Evolutionary conservation across 2,329 filamentous ascomycete genomes (phyloP), one percentile per base, ranked within the genome.

Genomic region (Trichoderma sp.): DNA sequence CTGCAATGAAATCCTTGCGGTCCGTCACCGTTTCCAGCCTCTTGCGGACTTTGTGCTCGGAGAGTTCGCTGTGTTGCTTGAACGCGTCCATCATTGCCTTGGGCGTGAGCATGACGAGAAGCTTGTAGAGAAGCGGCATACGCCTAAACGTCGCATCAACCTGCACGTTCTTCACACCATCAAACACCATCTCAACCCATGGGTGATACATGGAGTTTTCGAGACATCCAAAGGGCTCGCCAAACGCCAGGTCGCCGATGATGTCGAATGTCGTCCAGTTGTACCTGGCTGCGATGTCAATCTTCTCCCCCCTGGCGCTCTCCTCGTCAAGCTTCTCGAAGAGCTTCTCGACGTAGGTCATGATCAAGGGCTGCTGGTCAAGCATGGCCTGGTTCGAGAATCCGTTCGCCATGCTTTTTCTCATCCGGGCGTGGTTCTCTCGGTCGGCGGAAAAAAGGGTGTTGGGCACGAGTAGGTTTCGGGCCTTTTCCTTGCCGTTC

Each of bases 351-450:
- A 75, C 67, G 48, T 76, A 73, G 2, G 63, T 55, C 10, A 44
- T 43, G 50, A 78, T 72, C 28, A 74, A 65, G 0, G 70, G 68
- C 63, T 76, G 72, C 54, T 77, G 74, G 2, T 71, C 72, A 44
- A 68, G 69, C 71, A 78, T 66, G 61, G 73, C 63, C 62, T 69
- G 66, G 28, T 73, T 68, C 24, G 69, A 68, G 67, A 78, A 78
- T 26, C 67, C 73, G 14, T 70, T 72, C 7, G 72, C 67, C 45
- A 77, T 64, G 12, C 67, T 55, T 6, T 66, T 67, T 7, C 74
- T 69, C 34, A 69, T 65, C 9, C 69, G 68, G 44, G 62, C 52
- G 57, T 75, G 73, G 44, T 69, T 63, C 1, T 64, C 66, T 10
- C 67, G 65, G 21, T 64, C 28, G 44, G 66, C 66, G 17, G 56